Evolutionary conservation across 179 eudicot genomes (phyloP).

Genomic region (Beta corolliflora): DNA sequence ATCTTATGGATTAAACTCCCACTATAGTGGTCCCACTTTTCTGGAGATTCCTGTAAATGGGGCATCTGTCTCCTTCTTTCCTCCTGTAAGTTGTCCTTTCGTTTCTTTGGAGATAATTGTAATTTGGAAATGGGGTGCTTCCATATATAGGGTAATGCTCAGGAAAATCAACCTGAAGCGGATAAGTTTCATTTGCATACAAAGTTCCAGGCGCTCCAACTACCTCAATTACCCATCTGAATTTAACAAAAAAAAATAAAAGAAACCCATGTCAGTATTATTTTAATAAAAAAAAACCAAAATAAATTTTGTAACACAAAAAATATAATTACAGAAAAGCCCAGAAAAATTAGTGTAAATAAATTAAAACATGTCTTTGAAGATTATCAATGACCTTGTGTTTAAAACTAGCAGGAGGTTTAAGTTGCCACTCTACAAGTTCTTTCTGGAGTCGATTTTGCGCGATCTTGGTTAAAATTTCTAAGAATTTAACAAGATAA

Average conservation of each 20-base stretch:
- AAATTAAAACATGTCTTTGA: constrained; percentile 45
- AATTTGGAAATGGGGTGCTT: constrained; percentile 62
- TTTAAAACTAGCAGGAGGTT: constrained; percentile 84
- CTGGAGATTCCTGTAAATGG: no score
- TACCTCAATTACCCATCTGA: constrained; percentile 87
- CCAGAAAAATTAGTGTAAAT: no score
- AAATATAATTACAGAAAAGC: no score
- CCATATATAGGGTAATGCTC: constrained; percentile 91
- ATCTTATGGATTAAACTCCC: no score
- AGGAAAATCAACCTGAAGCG: constrained; percentile 95
- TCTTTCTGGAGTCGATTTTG: constrained; percentile 85
- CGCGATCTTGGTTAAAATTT: constrained; percentile 79
- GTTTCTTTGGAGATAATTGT: no score
- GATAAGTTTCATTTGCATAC: constrained; percentile 65
- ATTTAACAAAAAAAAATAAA: no score
- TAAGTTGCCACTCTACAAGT: constrained; percentile 80
- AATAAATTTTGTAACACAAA: no score
- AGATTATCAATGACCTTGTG: constrained; percentile 87
- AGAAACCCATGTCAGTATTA: no score
- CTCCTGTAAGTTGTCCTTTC: no score
- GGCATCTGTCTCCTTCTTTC: no score
- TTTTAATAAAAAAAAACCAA: no score
- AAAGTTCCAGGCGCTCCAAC: constrained; percentile 90
- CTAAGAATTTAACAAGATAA: neutral
- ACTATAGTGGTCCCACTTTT: no score